These are phyloP conservation scores for Phellopilus nigrolimitatus DNA, from an alignment of 1,284 basidiomycete species.

Conservation along the genomic window DNA sequence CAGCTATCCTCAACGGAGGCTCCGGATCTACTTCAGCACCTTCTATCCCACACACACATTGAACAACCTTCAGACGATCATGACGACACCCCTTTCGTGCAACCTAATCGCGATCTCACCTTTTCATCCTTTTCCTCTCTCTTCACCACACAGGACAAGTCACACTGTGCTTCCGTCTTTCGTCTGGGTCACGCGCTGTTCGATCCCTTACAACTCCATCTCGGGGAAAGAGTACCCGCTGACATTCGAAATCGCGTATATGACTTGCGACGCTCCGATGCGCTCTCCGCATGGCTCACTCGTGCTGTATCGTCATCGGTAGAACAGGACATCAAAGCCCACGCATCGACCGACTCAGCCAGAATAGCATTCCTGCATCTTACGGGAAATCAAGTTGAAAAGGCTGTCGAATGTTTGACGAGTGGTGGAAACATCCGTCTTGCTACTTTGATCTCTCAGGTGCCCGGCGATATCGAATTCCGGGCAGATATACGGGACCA, in stretches of 20 bases:
- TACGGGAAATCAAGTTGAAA: slow-evolving; percentile 83
- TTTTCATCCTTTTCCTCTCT: slow-evolving; percentile 78
- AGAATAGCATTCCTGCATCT: slow-evolving; percentile 72
- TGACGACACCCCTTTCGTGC: slow-evolving; percentile 54
- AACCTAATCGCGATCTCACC: slow-evolving; percentile 52
- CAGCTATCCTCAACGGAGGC: slow-evolving; percentile 36
- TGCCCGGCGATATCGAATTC: slow-evolving; percentile 77
- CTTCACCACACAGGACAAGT: slow-evolving; percentile 71
- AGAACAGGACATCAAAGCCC: slow-evolving; percentile 67
- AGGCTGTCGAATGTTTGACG: slow-evolving; percentile 74
- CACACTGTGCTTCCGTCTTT: slow-evolving; percentile 79
- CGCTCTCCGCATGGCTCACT: slow-evolving; percentile 84
- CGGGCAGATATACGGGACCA: slow-evolving; percentile 75
- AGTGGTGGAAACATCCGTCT: slow-evolving; percentile 81
- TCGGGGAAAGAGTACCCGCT: slow-evolving; percentile 48
- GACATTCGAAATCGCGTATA: slow-evolving; percentile 59
- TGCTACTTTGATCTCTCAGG: slow-evolving; percentile 89
- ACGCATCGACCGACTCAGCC: slow-evolving; percentile 42
- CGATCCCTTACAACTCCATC: slow-evolving; percentile 72
- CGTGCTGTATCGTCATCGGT: slow-evolving; percentile 69
- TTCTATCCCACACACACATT: slow-evolving; percentile 75
- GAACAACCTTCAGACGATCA: slow-evolving; percentile 44
- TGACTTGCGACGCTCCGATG: slow-evolving; percentile 72
- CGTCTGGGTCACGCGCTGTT: slow-evolving; percentile 89
- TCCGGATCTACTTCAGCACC: slow-evolving; percentile 65